Conservation (phyloP, 1,284 basidiomycete genomes). For the Pascua sp. region DNA sequence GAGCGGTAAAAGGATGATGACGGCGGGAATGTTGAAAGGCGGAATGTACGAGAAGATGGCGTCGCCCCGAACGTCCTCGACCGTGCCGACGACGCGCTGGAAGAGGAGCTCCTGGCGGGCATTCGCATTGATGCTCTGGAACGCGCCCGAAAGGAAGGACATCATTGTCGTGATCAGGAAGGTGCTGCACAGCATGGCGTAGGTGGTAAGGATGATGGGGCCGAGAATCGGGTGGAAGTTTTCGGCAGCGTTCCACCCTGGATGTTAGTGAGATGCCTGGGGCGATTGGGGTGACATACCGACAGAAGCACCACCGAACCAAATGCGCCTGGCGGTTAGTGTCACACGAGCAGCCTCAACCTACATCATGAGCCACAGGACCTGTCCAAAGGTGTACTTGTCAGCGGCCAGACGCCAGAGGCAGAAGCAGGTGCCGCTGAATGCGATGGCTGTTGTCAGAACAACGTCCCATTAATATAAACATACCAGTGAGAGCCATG, state of each 20-base stretch:
- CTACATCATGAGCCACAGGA: slow-evolving; percentile 58
- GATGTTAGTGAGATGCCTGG: background rate
- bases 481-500: slow-evolving; percentile 65
- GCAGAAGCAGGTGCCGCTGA: slow-evolving; percentile 80
- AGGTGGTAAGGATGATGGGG: slow-evolving; percentile 76
- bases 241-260: slow-evolving; percentile 14
- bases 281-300: background rate
- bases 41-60: slow-evolving; percentile 87
- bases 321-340: slow-evolving; percentile 1
- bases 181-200: slow-evolving; percentile 57
- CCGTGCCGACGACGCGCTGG: slow-evolving; percentile 78
- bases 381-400: slow-evolving; percentile 43
- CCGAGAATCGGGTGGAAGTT: slow-evolving; percentile 74
- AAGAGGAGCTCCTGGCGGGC: slow-evolving; percentile 82
- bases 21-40: slow-evolving; percentile 60
- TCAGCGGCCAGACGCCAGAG: slow-evolving; percentile 67
- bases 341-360: slow-evolving; percentile 30
- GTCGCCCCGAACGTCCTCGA: slow-evolving; percentile 85
- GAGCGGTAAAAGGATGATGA: slow-evolving; percentile 69
- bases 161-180: slow-evolving; percentile 65
- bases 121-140: slow-evolving; percentile 75
- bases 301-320: slow-evolving; percentile 6
- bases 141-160: slow-evolving; percentile 79
- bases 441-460: slow-evolving; percentile 49
- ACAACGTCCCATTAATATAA: background rate